phyloP scores from a whole-genome alignment of 805 yeast species.

The Pichia membranifaciens region DNA sequence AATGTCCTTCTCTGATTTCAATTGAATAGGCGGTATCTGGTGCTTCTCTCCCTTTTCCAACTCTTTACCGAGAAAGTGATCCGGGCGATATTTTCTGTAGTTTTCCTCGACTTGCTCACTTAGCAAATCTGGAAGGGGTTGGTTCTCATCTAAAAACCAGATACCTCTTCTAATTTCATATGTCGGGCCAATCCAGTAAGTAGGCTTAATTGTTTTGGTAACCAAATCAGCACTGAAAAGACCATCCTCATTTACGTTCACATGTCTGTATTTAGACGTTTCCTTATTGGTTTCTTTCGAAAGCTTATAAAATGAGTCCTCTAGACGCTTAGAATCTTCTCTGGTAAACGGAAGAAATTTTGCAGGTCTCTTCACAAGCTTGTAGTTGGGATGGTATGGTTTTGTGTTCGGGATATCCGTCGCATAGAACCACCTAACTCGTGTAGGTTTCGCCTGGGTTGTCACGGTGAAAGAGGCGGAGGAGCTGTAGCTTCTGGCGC shows the following conservation, averaged over 20 bases:
- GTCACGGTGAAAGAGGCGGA: background rate
- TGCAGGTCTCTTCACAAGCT: slow-evolving; percentile 43
- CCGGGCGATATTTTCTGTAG: slow-evolving; percentile 33
- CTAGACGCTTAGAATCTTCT: slow-evolving; percentile 58
- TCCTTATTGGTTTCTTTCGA: slow-evolving; percentile 9
- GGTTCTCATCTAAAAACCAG: slow-evolving; percentile 68
- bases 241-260: slow-evolving; percentile 76
- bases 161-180: slow-evolving; percentile 79
- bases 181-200: slow-evolving; percentile 84
- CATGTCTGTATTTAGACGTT: slow-evolving; percentile 14
- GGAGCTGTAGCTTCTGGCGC: background rate
- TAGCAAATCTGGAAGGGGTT: slow-evolving; percentile 40
- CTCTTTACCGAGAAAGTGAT: slow-evolving; percentile 6
- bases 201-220: slow-evolving; percentile 52
- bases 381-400: slow-evolving; percentile 56
- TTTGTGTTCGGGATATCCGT: slow-evolving; percentile 68
- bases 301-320: slow-evolving; percentile 36
- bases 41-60: background rate
- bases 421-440: slow-evolving; percentile 70
- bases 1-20: slow-evolving; percentile 21
- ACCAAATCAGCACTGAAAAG: slow-evolving; percentile 66
- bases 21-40: slow-evolving; percentile 11
- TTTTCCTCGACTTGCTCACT: slow-evolving; percentile 57
- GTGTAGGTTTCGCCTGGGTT: background rate
- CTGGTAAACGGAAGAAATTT: slow-evolving; percentile 65